Percentiles rank a stretch among this genome's conserved stretches.
phyloP scores from a whole-genome alignment of 2,329 filamentous ascomycete species.

The Didymella segeticola region DNA sequence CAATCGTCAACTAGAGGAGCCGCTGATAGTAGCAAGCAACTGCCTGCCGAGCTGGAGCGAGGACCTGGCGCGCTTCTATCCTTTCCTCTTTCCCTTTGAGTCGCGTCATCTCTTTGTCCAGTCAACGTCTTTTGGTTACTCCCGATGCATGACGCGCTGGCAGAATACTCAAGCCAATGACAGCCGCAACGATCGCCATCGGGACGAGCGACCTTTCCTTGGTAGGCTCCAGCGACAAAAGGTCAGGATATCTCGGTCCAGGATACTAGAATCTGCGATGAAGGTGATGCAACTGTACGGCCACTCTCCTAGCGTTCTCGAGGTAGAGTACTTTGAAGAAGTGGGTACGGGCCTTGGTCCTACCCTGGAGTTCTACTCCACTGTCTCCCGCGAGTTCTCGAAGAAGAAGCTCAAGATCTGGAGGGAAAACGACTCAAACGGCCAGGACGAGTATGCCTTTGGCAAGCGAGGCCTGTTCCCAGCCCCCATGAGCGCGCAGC shows the following conservation, averaged over 20 bases:
- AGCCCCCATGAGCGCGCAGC: slow-evolving; percentile 82
- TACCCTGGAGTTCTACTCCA: slow-evolving; percentile 97
- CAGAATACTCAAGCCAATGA: slow-evolving; percentile 90
- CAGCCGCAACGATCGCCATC: slow-evolving; percentile 76
- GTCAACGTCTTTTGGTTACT: slow-evolving; percentile 97
- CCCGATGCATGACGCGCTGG: slow-evolving; percentile 96
- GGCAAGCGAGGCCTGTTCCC: slow-evolving; percentile 88
- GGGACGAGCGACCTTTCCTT: slow-evolving; percentile 89
- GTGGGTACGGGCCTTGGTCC: slow-evolving; percentile 95
- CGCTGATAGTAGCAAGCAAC: slow-evolving; percentile 94
- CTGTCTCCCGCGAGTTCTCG: slow-evolving; percentile 94
- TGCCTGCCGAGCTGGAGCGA: slow-evolving; percentile 96
- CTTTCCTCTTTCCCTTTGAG: slow-evolving; percentile 97
- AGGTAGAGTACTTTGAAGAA: slow-evolving; percentile 99
- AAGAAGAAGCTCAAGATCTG: slow-evolving; percentile 97
- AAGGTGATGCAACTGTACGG: slow-evolving; percentile 99
- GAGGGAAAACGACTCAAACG: slow-evolving; percentile 83
- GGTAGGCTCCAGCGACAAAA: slow-evolving; percentile 94
- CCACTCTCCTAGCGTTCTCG: slow-evolving; percentile 91
- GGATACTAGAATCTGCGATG: slow-evolving; percentile 93
- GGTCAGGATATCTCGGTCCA: slow-evolving; percentile 93
- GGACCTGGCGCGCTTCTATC: slow-evolving; percentile 89
- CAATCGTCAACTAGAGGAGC: slow-evolving; percentile 95
- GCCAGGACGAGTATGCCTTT: slow-evolving; percentile 81
- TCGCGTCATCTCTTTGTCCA: slow-evolving; percentile 96